phyloP scores from a whole-genome alignment of 495 filamentous ascomycete species.

The Penicillium fimorum region DNA sequence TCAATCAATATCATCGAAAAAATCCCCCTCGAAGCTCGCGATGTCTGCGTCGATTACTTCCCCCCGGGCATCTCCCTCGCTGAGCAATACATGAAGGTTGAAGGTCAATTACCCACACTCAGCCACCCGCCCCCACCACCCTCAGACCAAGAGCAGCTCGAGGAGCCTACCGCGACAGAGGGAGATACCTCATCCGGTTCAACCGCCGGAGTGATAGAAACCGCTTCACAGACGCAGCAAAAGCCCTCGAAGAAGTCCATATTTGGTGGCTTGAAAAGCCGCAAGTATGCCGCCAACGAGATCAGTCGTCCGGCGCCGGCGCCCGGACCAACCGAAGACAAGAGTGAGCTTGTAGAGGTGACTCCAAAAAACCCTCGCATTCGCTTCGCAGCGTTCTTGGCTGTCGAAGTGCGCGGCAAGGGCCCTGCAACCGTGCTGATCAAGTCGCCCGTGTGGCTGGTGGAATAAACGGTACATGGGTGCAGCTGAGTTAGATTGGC shows the following conservation, averaged over 20 bases:
- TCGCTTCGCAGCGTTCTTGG: constrained; percentile 80
- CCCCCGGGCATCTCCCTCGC: constrained; percentile 66
- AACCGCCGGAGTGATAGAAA: constrained; percentile 30
- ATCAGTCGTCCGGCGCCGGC: constrained; percentile 9
- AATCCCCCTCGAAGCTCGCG: constrained; percentile 85
- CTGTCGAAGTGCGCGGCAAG: constrained; percentile 71
- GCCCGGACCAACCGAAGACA: constrained; percentile 12
- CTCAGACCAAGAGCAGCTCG: constrained; percentile 16
- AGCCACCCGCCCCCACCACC: constrained; percentile 47
- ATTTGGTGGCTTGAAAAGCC: constrained; percentile 51
- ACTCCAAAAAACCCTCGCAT: constrained; percentile 43
- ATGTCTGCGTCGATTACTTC: constrained; percentile 84
- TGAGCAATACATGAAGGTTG: constrained; percentile 77
- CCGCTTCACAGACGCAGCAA: constrained; percentile 23
- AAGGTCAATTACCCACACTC: constrained; percentile 72
- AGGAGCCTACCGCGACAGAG: constrained; percentile 42
- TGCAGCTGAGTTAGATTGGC: background rate
- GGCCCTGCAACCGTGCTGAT: constrained; percentile 68
- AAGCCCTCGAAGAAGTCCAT: constrained; percentile 35
- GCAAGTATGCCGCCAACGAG: constrained; percentile 24
- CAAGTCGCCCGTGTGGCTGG: constrained; percentile 86
- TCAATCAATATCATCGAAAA: constrained; percentile 83
- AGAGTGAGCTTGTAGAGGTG: constrained; percentile 14
- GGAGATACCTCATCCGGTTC: constrained; percentile 31
- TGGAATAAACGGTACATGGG: constrained; percentile 33